A percentile compares a stretch with the other conserved stretches of the same genome.
Evolutionary conservation across 176 grass and related monocot genomes (phyloP).

Genomic region (Eragrostis nindensis): DNA sequence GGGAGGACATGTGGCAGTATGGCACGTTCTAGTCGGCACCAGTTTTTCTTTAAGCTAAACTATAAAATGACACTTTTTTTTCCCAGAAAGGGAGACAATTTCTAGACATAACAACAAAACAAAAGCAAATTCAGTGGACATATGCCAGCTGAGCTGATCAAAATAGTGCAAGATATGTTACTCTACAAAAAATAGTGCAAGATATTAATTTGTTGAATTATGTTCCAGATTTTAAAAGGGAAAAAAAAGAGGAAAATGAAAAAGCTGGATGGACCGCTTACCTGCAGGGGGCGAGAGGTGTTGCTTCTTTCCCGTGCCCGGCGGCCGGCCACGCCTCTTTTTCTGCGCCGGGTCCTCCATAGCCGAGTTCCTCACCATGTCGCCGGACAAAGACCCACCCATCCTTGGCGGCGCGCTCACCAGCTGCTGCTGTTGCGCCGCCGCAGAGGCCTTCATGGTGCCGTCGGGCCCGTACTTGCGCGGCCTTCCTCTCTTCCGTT

Average conservation of each 20-base stretch:
- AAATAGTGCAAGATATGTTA: neutral
- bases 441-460: conserved; percentile 40
- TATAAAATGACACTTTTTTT: neutral
- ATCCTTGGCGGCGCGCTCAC: conserved; percentile 33
- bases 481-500: conserved; percentile 74
- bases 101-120: neutral
- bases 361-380: conserved; percentile 3
- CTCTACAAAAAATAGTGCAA: neutral
- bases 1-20: neutral
- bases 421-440: conserved; percentile 21
- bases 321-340: conserved; percentile 69
- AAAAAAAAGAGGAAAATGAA: neutral
- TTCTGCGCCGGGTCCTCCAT: conserved; percentile 54
- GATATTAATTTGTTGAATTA: neutral
- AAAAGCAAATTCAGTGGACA: neutral
- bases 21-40: too few relatives aligned
- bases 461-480: conserved; percentile 88
- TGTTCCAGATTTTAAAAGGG: neutral
- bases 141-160: neutral
- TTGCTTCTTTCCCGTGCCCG: conserved; percentile 78
- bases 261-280: neutral
- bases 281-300: conserved; percentile 56
- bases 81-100: neutral
- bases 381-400: conserved; percentile 38
- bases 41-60: too few relatives aligned